Percentiles rank a stretch among this genome's conserved stretches.
phyloP scores from a whole-genome alignment of 2,329 filamentous ascomycete species.

The Nemania sp. region DNA sequence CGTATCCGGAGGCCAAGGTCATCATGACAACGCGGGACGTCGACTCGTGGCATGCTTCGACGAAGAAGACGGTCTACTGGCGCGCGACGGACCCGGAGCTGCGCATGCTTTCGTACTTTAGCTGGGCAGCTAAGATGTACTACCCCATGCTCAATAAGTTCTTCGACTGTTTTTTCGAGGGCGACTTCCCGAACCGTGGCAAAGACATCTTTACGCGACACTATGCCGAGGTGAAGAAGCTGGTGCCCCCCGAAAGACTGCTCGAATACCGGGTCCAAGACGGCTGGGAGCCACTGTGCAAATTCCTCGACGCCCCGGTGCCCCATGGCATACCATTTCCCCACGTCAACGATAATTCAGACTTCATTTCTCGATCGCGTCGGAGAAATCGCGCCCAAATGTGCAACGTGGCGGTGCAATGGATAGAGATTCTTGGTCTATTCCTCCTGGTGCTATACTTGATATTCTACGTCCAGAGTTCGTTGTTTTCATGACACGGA shows the following conservation, averaged over 20 bases:
- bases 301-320: conserved; percentile 43
- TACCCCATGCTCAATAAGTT: conserved; percentile 72
- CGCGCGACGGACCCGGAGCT: conserved; percentile 66
- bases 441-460: conserved; percentile 41
- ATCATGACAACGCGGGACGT: conserved; percentile 70
- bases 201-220: conserved; percentile 61
- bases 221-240: conserved; percentile 36
- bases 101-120: conserved; percentile 58
- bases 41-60: conserved; percentile 64
- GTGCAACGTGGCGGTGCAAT: conserved; percentile 47
- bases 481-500: conserved; percentile 23
- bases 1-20: conserved; percentile 74
- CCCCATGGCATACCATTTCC: conserved; percentile 46
- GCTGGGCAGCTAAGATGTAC: conserved; percentile 70
- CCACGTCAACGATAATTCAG: conserved; percentile 52
- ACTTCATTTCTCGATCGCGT: conserved; percentile 52
- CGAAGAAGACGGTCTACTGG: conserved; percentile 71
- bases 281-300: conserved; percentile 45
- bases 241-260: conserved; percentile 40
- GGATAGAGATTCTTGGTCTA: conserved; percentile 30
- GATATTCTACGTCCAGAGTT: conserved; percentile 36
- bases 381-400: conserved; percentile 53
- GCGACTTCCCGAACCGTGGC: conserved; percentile 67
- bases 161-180: conserved; percentile 70
- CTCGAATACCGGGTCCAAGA: conserved; percentile 42